Percentiles rank a stretch among this genome's conserved stretches.
These are phyloP conservation scores for Diaporthe sp. DNA, from an alignment of 2,329 filamentous ascomycete species.

Conservation along the genomic window DNA sequence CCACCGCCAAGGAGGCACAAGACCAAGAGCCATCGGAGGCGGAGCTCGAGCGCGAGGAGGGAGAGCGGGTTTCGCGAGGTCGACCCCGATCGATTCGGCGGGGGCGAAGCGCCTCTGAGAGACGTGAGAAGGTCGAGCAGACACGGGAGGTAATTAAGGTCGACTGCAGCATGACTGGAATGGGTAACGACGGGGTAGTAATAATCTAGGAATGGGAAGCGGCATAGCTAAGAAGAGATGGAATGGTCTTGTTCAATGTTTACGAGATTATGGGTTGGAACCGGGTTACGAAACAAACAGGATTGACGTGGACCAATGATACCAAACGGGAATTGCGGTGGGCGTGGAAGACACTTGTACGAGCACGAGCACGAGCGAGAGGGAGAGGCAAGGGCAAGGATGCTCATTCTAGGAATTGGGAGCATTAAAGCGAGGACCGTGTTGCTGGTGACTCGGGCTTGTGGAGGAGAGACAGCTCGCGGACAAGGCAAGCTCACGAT, in stretches of 20 bases:
- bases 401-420: neutral
- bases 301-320: constrained; percentile 10
- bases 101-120: constrained; percentile 43
- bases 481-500: constrained; percentile 9
- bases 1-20: constrained; percentile 41
- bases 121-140: constrained; percentile 47
- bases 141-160: constrained; percentile 39
- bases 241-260: neutral
- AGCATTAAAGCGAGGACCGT: constrained; percentile 1
- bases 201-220: neutral
- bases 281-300: constrained; percentile 24
- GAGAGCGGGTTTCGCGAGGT: constrained; percentile 45
- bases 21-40: constrained; percentile 37
- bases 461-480: neutral
- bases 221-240: neutral
- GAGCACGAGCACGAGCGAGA: neutral
- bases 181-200: neutral
- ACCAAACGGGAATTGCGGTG: constrained; percentile 13
- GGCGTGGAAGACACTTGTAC: neutral
- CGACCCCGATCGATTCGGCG: constrained; percentile 45
- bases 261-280: constrained; percentile 6
- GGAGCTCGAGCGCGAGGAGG: constrained; percentile 40
- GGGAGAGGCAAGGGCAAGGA: constrained; percentile 12
- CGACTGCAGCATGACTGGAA: neutral
- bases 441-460: neutral